Percentiles rank a stretch among this genome's conserved stretches.
These are phyloP conservation scores for Anthracocystis setariae DNA, from an alignment of 1,284 basidiomycete species.

Conservation along the genomic window DNA sequence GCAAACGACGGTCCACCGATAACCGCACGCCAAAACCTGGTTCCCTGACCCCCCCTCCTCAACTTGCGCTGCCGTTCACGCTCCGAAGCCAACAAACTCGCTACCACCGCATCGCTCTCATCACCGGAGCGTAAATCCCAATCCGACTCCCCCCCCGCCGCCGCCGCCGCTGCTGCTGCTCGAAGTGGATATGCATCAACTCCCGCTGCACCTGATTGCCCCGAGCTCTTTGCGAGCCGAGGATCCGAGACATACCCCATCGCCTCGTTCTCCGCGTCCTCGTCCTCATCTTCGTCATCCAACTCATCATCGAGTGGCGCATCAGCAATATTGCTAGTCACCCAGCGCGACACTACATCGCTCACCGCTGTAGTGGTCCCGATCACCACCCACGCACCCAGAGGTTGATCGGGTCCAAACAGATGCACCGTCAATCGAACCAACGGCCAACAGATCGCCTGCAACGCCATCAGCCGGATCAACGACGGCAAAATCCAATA, in stretches of 20 bases:
- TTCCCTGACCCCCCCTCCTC: conserved; percentile 46
- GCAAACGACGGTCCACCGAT: conserved; percentile 53
- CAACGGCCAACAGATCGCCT: conserved; percentile 86
- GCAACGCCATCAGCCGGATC: conserved; percentile 81
- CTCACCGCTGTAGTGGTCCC: conserved; percentile 76
- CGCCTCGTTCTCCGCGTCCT: conserved; percentile 25
- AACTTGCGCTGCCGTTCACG: conserved; percentile 30
- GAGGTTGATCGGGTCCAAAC: conserved; percentile 76
- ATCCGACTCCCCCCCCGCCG: conserved; percentile 23
- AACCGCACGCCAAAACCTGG: conserved; percentile 56
- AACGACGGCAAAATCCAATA: conserved; percentile 82
- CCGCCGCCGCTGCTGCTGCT: conserved; percentile 9
- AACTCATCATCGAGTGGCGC: conserved; percentile 43
- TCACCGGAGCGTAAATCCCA: conserved; percentile 46
- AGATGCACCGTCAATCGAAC: conserved; percentile 79
- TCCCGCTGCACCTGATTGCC: conserved; percentile 15
- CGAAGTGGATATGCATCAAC: conserved; percentile 9
- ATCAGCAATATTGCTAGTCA: conserved; percentile 66
- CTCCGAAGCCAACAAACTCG: conserved; percentile 24
- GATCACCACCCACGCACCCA: conserved; percentile 81
- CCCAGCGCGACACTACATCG: conserved; percentile 65
- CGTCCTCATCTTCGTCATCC: conserved; percentile 31
- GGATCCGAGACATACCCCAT: conserved; percentile 26
- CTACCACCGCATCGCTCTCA: conserved; percentile 34
- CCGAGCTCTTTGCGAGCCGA: conserved; percentile 27